phyloP scores from a whole-genome alignment of 345 rosid species.

The Pugionium dolabratum region DNA sequence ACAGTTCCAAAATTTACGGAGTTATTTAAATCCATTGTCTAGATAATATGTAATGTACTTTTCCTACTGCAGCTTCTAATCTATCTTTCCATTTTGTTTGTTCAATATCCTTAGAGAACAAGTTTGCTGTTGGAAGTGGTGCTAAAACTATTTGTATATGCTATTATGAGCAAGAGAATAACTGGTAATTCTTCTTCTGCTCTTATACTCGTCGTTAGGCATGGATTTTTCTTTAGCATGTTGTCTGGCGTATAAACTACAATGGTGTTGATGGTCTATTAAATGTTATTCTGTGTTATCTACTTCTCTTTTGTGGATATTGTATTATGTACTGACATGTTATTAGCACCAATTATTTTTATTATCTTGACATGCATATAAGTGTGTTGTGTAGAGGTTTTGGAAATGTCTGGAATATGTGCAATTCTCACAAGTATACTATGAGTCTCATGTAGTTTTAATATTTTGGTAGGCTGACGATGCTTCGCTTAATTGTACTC shows the following conservation, averaged over 20 bases:
- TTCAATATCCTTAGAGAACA: constrained; percentile 63
- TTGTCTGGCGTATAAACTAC: neutral
- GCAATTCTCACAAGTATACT: neutral
- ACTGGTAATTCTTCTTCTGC: constrained; percentile 59
- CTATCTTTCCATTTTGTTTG: constrained; percentile 10
- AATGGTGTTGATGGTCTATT: constrained; percentile 6
- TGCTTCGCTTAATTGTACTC: constrained; percentile 36
- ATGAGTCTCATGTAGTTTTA: neutral
- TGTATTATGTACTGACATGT: constrained; percentile 9
- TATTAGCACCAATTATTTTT: neutral
- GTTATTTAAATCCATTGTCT: constrained; percentile 19
- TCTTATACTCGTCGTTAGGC: constrained; percentile 9
- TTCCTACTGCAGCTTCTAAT: constrained; percentile 20
- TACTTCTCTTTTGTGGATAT: constrained; percentile 5
- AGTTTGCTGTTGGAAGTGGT: constrained; percentile 99
- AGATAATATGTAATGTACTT: constrained; percentile 2
- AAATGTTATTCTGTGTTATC: neutral
- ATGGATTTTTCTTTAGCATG: constrained; percentile 13
- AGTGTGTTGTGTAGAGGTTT: constrained; percentile 13
- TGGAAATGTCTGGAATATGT: constrained; percentile 9
- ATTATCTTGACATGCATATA: constrained; percentile 2
- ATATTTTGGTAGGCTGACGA: constrained; percentile 27
- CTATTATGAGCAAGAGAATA: constrained; percentile 98
- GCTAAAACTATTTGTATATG: constrained; percentile 97
- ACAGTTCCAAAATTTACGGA: constrained; percentile 1